A percentile compares a stretch with the other conserved stretches of the same genome.
phyloP scores from a whole-genome alignment of 1,284 basidiomycete genomes.

The Stygiomarasmius scandens region DNA sequence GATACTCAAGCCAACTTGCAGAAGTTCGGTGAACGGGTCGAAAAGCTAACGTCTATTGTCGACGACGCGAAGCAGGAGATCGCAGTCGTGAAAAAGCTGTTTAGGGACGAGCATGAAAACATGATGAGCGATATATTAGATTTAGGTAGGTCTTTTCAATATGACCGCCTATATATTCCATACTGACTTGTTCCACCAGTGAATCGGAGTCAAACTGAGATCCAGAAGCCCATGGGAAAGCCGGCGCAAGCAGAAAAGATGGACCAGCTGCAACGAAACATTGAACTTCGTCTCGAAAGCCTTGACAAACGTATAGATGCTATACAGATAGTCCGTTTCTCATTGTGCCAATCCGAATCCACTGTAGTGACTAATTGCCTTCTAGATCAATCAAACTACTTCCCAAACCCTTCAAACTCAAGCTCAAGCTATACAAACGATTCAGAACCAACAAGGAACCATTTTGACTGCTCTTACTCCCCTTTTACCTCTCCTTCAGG shows the following conservation, averaged over 20 bases:
- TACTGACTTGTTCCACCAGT: conserved; percentile 34
- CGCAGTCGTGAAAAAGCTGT: conserved; percentile 43
- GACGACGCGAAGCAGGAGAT: conserved; percentile 46
- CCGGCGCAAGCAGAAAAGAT: conserved; percentile 54
- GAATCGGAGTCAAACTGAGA: conserved; percentile 59
- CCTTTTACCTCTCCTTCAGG: conserved; percentile 58
- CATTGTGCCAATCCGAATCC: background rate
- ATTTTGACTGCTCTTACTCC: conserved; percentile 55
- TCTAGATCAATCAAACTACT: conserved; percentile 47
- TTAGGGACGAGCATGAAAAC: conserved; percentile 47
- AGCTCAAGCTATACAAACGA: conserved; percentile 51
- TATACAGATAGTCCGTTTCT: conserved; percentile 47
- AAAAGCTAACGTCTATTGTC: conserved; percentile 43
- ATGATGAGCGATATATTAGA: conserved; percentile 47
- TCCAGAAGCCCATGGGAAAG: conserved; percentile 57
- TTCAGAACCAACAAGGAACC: conserved; percentile 59
- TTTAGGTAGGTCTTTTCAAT: conserved; percentile 38
- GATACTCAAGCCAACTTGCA: conserved; percentile 69
- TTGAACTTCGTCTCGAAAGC: conserved; percentile 44
- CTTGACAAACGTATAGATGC: conserved; percentile 60
- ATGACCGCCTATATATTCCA: conserved; percentile 26
- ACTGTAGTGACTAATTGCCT: background rate
- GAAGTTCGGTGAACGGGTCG: conserved; percentile 55
- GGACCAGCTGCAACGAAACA: conserved; percentile 41
- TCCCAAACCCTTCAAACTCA: conserved; percentile 52